These are phyloP conservation scores for Barbarea vulgaris DNA, from an alignment of 345 rosid species.

Conservation along the genomic window DNA sequence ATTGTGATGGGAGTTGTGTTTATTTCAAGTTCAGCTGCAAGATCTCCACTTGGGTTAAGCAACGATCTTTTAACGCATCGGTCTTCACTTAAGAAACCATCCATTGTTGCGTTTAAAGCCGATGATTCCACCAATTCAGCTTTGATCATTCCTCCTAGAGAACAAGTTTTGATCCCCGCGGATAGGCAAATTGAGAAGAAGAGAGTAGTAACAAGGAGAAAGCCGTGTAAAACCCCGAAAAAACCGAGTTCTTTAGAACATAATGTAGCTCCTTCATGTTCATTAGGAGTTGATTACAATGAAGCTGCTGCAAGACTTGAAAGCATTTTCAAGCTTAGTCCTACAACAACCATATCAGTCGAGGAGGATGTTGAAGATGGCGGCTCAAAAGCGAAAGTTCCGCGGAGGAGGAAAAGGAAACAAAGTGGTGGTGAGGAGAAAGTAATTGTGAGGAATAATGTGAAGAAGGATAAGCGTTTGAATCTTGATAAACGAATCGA, in stretches of 20 bases:
- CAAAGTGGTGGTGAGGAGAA: conserved; percentile 45
- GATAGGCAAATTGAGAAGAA: conserved; percentile 47
- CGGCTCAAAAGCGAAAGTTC: conserved; percentile 38
- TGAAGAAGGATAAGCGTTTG: conserved; percentile 60
- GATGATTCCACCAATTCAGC: conserved; percentile 58
- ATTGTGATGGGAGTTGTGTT: conserved; percentile 88
- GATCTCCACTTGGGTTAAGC: conserved; percentile 64
- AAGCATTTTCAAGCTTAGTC: conserved; percentile 76
- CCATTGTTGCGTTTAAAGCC: conserved; percentile 67
- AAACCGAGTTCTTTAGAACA: conserved; percentile 36
- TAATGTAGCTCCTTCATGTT: conserved; percentile 43
- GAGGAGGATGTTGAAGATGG: conserved; percentile 42
- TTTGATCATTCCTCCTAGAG: conserved; percentile 51
- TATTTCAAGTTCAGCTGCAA: conserved; percentile 80
- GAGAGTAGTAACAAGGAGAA: conserved; percentile 49
- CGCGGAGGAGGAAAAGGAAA: conserved; percentile 51
- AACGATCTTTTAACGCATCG: conserved; percentile 46
- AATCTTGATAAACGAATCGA: conserved; percentile 69
- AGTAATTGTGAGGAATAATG: conserved; percentile 51
- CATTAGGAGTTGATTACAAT: conserved; percentile 70
- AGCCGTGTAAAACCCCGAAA: conserved; percentile 43
- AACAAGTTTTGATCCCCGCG: conserved; percentile 51
- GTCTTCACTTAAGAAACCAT: conserved; percentile 49
- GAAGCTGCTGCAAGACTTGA: conserved; percentile 95
- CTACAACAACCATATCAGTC: conserved; percentile 42